Conservation (phyloP, 495 filamentous ascomycete genomes). For the Aspergillus carlsbadensis region DNA sequence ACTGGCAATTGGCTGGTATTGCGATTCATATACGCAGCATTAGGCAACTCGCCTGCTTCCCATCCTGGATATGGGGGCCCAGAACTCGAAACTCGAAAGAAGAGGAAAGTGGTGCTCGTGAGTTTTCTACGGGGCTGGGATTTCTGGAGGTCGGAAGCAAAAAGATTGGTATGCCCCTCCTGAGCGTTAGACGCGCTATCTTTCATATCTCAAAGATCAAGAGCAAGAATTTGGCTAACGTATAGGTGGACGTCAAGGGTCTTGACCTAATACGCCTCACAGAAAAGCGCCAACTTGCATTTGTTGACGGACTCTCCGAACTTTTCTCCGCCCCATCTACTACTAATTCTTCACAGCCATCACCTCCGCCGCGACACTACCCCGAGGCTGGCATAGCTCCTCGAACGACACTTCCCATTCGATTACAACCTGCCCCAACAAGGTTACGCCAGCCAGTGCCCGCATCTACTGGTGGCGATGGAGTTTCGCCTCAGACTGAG, state of each 20-base stretch:
- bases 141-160: slow-evolving; percentile 71
- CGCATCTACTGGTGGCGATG: slow-evolving; percentile 2
- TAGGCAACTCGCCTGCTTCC: slow-evolving; percentile 31
- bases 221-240: slow-evolving; percentile 1
- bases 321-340: slow-evolving; percentile 42
- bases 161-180: slow-evolving; percentile 52
- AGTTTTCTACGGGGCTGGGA: slow-evolving; percentile 73
- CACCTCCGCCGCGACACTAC: neutral
- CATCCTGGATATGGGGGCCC: slow-evolving; percentile 23
- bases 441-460: slow-evolving; percentile 25
- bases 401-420: slow-evolving; percentile 35
- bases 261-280: slow-evolving; percentile 65
- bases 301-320: slow-evolving; percentile 69
- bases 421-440: slow-evolving; percentile 24
- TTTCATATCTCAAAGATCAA: too few relatives aligned
- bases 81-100: slow-evolving; percentile 24
- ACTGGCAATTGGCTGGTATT: slow-evolving; percentile 73
- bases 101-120: slow-evolving; percentile 66
- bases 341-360: neutral
- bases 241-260: slow-evolving; percentile 50
- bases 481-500: slow-evolving; percentile 4
- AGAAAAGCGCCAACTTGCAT: slow-evolving; percentile 59
- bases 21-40: slow-evolving; percentile 59
- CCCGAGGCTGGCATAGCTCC: slow-evolving; percentile 14
- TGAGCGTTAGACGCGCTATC: too few relatives aligned